Evolutionary conservation across 75 land plant species (phyloP), one percentile per base, ranked within the genome.

Genomic region (Pseudotsuga menziesii): DNA sequence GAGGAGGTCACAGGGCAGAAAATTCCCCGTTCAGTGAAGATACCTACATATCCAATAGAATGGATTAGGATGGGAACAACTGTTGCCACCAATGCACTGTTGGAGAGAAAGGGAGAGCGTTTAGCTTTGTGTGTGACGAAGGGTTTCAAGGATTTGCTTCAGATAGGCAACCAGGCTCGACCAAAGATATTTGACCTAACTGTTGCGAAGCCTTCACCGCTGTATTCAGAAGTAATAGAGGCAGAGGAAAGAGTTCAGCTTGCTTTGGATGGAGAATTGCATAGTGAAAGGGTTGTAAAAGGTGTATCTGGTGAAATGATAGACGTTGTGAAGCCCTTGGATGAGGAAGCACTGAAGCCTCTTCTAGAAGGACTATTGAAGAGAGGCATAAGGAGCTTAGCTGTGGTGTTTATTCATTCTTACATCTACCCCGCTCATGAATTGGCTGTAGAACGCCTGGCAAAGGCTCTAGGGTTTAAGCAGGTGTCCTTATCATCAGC

Each of bases 21-120:
- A 48, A 92, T 93, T 27, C 91, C 98, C 0, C 77, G 98, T 22
- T 73, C 92, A 20, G 83, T 82, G 2, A 94, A 91, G 77, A 87
- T 97, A 48, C 99, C 99, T 11, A 97, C 98, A 6, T 83, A 89
- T 15, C 86, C 80, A 78, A 94, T 97, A 54, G 99, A 93, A 58
- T 97, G 99, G 99, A 90, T 97, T 57, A 88, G 99, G 75, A 97
- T 97, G 99, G 99, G 99, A 9, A 97, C 99, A 12, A 97, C 99
- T 36, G 99, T 97, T 39, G 99, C 99, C 26, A 97, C 99, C 52
- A 97, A 97, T 85, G 99, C 99, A 60, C 83, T 97, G 25, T 78
- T 97, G 44, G 98, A 97, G 79, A 76, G 99, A 57, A 97, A 91
- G 70, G 99, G 99, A 4, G 96, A 97, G 73, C 88, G 92, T 25